phyloP scores from a whole-genome alignment of 2,329 filamentous ascomycete genomes.

The Zalaria obscura region DNA sequence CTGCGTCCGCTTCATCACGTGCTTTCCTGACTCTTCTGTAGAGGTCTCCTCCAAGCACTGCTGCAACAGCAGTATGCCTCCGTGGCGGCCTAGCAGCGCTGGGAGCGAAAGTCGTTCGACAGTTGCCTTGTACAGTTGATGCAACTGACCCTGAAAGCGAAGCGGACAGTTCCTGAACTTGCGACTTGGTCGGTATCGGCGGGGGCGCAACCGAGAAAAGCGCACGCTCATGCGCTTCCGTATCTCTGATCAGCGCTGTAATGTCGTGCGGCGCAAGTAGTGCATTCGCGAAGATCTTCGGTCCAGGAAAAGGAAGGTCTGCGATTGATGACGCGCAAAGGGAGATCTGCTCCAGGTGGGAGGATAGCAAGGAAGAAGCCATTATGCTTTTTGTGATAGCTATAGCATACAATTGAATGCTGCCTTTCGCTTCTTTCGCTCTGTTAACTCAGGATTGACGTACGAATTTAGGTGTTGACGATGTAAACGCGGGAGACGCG shows the following conservation, averaged over 20 bases:
- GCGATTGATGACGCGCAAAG: slow-evolving; percentile 33
- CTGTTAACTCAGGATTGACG: too few species aligned
- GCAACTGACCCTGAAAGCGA: slow-evolving; percentile 25
- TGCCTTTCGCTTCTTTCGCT: too few species aligned
- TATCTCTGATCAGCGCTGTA: slow-evolving; percentile 86
- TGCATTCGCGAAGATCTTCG: slow-evolving; percentile 93
- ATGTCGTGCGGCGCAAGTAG: slow-evolving; percentile 82
- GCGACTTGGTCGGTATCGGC: slow-evolving; percentile 30
- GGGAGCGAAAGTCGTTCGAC: slow-evolving; percentile 11
- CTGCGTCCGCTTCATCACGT: background rate
- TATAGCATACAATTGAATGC: background rate
- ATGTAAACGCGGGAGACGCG: too few species aligned
- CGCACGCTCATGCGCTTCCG: slow-evolving; percentile 84
- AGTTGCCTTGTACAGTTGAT: slow-evolving; percentile 4
- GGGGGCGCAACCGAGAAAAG: slow-evolving; percentile 82
- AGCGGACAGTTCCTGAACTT: slow-evolving; percentile 5
- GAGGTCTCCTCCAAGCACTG: slow-evolving; percentile 75
- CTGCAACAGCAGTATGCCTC: slow-evolving; percentile 72
- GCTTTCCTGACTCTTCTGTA: slow-evolving; percentile 62
- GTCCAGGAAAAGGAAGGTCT: slow-evolving; percentile 54
- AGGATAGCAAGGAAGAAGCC: slow-evolving; percentile 24
- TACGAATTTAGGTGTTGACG: too few species aligned
- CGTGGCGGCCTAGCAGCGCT: slow-evolving; percentile 40
- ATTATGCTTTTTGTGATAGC: background rate
- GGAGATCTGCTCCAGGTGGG: slow-evolving; percentile 36